Conservation (phyloP, 1,284 basidiomycete species). For the Melampsora occidentalis region DNA sequence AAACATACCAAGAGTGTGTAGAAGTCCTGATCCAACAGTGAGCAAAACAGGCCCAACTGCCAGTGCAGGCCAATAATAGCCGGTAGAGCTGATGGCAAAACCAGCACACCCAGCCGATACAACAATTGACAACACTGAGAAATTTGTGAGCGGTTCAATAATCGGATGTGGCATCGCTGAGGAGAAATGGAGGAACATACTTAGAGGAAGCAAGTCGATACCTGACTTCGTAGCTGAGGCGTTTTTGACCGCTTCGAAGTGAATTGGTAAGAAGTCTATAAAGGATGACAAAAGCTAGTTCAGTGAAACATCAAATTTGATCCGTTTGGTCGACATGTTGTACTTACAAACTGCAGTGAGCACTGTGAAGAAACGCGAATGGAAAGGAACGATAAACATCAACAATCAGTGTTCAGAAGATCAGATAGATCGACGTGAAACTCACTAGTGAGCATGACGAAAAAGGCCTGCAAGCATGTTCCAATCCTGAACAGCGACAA, state of each 20-base stretch:
- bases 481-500: not conserved
- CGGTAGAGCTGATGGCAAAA: conserved; percentile 7
- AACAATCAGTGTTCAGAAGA: not conserved
- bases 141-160: not conserved
- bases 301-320: not conserved
- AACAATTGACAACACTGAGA: conserved; percentile 8
- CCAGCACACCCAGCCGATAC: not conserved
- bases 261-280: not conserved
- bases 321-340: not conserved
- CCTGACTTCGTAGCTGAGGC: not conserved
- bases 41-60: conserved; percentile 3
- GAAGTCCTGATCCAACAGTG: conserved; percentile 3
- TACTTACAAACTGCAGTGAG: conserved; percentile 1
- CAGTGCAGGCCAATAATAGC: conserved; percentile 8
- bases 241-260: not conserved
- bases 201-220: not conserved
- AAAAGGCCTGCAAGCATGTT: conserved; percentile 1
- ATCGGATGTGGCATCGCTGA: no score
- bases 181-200: not conserved
- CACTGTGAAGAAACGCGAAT: not conserved
- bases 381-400: not conserved
- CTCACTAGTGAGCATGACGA: conserved; percentile 3
- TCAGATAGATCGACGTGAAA: not conserved
- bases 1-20: conserved; percentile 1
- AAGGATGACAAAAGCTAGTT: not conserved